Evolutionary conservation across 2,329 filamentous ascomycete species (phyloP), one percentile per base, ranked within the genome.

Genomic region (Metarhizium sp.): DNA sequence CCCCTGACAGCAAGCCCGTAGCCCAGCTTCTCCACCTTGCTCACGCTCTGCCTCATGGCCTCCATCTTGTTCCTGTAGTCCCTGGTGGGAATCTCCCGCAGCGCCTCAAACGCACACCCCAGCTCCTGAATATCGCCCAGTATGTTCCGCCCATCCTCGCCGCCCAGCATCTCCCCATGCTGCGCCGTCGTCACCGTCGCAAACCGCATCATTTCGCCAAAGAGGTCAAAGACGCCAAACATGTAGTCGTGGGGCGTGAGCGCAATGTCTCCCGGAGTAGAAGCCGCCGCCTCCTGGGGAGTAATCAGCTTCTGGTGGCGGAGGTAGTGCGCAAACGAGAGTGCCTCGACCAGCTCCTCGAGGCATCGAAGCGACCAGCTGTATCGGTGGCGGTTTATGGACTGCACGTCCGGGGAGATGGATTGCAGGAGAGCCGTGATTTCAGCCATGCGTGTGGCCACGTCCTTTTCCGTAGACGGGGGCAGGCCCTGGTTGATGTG

Each of bases 161-260:
- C 73, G 4, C 75, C 77, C 59, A 77, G 69, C 62, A 60, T 55
- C 45, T 69, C 73, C 14, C 87, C 87, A 7, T 77, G 85, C 5
- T 91, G 87, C 1, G 91, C 91, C 68, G 95, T 88, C 30, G 85
- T 84, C 6, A 92, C 92, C 52, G 96, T 94, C 0, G 90, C 91
- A 71, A 96, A 97, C 34, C 92, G 82, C 94, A 99, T 99, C 76
- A 97, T 78, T 74, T 99, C 94, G 43, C 94, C 94, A 1, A 92
- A 92, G 62, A 97, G 81, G 69, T 99, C 94, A 66, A 96, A 96
- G 2, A 99, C 73, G 8, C 92, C 94, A 59, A 94, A 86, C 56
- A 96, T 73, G 67, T 96, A 97, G 70, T 99, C 94, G 55, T 92
- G 84, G 30, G 85, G 78, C 1, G 88, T 90, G 20, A 96, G 75